Evolutionary conservation across 2,329 filamentous ascomycete species (phyloP), one percentile per base, ranked within the genome.

Genomic region (Fusarium longipes): DNA sequence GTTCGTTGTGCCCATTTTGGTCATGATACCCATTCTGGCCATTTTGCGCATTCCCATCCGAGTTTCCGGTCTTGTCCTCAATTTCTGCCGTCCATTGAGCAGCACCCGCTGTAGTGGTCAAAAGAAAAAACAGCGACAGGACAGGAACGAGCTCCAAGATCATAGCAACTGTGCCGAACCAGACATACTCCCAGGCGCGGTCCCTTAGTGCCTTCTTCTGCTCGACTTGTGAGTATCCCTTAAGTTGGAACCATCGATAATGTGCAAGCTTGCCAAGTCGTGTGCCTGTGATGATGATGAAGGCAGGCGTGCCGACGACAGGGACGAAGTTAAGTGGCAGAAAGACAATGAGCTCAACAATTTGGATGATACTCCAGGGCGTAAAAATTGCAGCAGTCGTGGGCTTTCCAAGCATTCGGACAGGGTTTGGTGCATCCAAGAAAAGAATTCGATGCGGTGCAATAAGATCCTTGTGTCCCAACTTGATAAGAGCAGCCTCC

Each of bases 301-400:
- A 99, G 65, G 96, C 84, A 0, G 93, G 92, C 0, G 91, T 91
- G 17, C 95, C 95, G 15, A 93, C 86, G 44, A 91, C 87, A 0
- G 95, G 95, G 17, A 98, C 87, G 22, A 99, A 87, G 76, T 97
- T 98, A 60, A 99, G 85, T 2, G 96, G 91, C 3, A 94, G 83
- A 73, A 90, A 89, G 29, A 92, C 72, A 33, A 96, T 82, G 62
- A 97, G 91, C 79, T 97, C 95, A 65, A 92, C 76, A 57, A 97
- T 96, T 78, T 97, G 95, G n/a, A 92, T 87, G 53, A 97, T 82
- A 55, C 92, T 97, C 83, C 96, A 97, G 0, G 95, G 95, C 10
- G 91, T 89, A 78, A 96, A 97, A 18, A 93, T 85, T 1, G 93
- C 92, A 2, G 88, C 84, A 22, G 82, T 87, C 0, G 90, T 93